Evolutionary conservation across 2,329 filamentous ascomycete genomes (phyloP), one percentile per base, ranked within the genome.

Genomic region (Mycocentrospora acerina): DNA sequence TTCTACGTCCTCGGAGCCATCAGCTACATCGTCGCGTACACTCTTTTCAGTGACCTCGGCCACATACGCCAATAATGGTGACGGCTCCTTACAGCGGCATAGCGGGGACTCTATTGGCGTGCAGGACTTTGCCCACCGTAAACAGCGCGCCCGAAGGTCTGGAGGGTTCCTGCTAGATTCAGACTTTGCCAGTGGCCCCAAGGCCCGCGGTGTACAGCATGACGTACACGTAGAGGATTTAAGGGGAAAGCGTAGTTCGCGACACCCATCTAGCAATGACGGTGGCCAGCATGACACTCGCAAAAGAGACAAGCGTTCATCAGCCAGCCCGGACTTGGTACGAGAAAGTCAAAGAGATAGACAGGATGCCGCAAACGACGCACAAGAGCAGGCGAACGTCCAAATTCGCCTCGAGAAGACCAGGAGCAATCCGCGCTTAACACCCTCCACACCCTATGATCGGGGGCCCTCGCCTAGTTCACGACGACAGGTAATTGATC

Each of bases 401-500:
- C 30, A 42, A 6, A 24, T 63, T 19, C 57, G 45, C 16, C 39
- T 62, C 4, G 36, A 44, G 19, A 62, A 54, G 48, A 41, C 46
- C 1, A 54, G 56, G 33, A 44, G 42, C 29, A 48, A 35, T 16
- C 32, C 24, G 14, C 36, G 47, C 14, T 38, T 35, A 25, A 34
- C 31, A 27, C 36, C 19, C 5, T 30, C 48, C 14, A 32, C 38
- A 7, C 39, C 34, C 15, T 45, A 35, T 15, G 37, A 43, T 27
- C 40, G 45, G 29, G 40, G 40, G 14, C 18, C 37, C 4, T 35
- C 41, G 19, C 33, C 45, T 15, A 45, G 34, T 24, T 32, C 44
- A 39, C 46, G 60, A 13, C 73, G 68, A 5, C 60, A 86, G 14
- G 82, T 89, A 55, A 77, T 86, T 43, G 90, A 96, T 58, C 86